phyloP scores from a whole-genome alignment of 345 rosid genomes.

The Acer yangbiense region DNA sequence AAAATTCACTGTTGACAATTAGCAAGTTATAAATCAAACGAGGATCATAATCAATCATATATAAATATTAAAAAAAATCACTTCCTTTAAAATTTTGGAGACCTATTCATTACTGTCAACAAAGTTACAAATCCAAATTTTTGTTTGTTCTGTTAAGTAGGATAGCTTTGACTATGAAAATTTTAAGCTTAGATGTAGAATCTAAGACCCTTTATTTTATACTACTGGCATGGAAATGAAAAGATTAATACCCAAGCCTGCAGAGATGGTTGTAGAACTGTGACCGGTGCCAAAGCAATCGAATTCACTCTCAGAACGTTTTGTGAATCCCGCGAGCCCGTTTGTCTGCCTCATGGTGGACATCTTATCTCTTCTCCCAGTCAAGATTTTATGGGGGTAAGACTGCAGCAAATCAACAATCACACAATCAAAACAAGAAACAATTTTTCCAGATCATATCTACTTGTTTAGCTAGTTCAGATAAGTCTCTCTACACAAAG shows the following conservation, averaged over 20 bases:
- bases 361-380: conserved; percentile 95
- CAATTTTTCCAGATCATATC: neutral
- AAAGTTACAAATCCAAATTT: neutral
- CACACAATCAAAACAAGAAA: neutral
- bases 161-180: conserved; percentile 7
- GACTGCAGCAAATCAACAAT: conserved; percentile 51
- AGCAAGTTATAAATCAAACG: neutral
- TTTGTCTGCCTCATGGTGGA: conserved; percentile 84
- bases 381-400: conserved; percentile 94
- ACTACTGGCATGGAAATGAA: neutral
- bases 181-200: neutral
- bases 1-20: neutral
- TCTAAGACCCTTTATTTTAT: neutral
- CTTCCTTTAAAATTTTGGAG: neutral
- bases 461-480: neutral
- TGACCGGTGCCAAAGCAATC: conserved; percentile 98
- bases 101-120: neutral
- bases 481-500: neutral
- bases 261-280: conserved; percentile 93
- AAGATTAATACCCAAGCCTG: conserved; percentile 71
- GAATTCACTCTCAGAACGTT: conserved; percentile 86
- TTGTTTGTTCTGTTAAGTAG: too few relatives aligned
- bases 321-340: conserved; percentile 88
- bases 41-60: conserved; percentile 1
- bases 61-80: neutral